These are phyloP conservation scores for Pseudogymnoascus sp. DNA, from an alignment of 2,329 filamentous ascomycete species.

Conservation along the genomic window DNA sequence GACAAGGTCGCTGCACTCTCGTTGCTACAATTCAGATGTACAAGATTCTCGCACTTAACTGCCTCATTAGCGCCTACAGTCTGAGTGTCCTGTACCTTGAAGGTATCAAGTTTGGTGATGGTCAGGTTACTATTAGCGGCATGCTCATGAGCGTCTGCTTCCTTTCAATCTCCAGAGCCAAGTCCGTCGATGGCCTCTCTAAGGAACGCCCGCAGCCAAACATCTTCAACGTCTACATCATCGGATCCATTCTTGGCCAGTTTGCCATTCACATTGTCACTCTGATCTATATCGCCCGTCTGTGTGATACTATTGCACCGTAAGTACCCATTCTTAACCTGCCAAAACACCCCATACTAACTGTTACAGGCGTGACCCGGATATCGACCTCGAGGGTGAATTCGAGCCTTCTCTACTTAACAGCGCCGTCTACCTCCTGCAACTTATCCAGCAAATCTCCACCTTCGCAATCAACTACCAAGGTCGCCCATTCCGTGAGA, in stretches of 20 bases:
- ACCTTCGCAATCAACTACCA: slow-evolving; percentile 99
- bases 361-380: slow-evolving; percentile 40
- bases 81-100: slow-evolving; percentile 93
- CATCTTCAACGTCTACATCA: slow-evolving; percentile 99
- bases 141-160: slow-evolving; percentile 99
- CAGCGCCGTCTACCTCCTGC: slow-evolving; percentile 91
- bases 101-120: slow-evolving; percentile 98
- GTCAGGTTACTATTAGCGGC: slow-evolving; percentile 95
- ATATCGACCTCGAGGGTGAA: slow-evolving; percentile 88
- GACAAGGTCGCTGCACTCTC: slow-evolving; percentile 92
- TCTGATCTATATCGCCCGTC: slow-evolving; percentile 85
- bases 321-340: slow-evolving; percentile 41
- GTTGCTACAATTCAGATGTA: slow-evolving; percentile 99
- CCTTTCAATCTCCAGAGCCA: slow-evolving; percentile 94
- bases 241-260: slow-evolving; percentile 92
- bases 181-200: slow-evolving; percentile 88
- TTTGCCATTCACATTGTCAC: slow-evolving; percentile 94
- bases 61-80: slow-evolving; percentile 95
- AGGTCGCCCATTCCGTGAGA: slow-evolving; percentile 93
- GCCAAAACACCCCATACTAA: slow-evolving; percentile 20
- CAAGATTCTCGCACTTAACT: slow-evolving; percentile 97
- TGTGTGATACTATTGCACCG: slow-evolving; percentile 80
- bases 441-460: slow-evolving; percentile 97
- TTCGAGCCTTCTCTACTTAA: slow-evolving; percentile 92
- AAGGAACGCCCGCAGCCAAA: slow-evolving; percentile 97